A percentile compares a stretch with the other conserved stretches of the same genome.
phyloP scores from a whole-genome alignment of 192 early-diverging fungal genomes.

The Coemansia umbellata region DNA sequence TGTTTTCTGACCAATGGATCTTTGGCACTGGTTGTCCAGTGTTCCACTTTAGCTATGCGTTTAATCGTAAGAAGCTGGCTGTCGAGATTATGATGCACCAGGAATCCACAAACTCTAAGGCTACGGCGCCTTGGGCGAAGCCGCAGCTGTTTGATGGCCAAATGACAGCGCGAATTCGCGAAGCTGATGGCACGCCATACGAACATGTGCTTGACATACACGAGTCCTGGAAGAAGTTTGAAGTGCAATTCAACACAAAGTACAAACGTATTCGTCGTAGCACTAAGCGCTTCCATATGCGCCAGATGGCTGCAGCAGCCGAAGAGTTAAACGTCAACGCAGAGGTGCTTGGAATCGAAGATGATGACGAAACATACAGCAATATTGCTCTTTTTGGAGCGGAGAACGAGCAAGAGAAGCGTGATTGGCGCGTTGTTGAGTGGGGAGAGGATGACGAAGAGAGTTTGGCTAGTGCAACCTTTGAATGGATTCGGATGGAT shows the following conservation, averaged over 20 bases:
- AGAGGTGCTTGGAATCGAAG: conserved; percentile 40
- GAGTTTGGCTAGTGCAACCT: conserved; percentile 56
- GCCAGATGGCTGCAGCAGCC: conserved; percentile 65
- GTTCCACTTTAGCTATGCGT: conserved; percentile 75
- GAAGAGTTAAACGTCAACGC: conserved; percentile 54
- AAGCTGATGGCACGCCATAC: conserved; percentile 79
- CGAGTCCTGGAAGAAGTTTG: conserved; percentile 67
- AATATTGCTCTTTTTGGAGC: conserved; percentile 52
- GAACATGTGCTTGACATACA: conserved; percentile 82
- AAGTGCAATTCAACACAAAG: conserved; percentile 95
- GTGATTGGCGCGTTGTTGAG: conserved; percentile 70
- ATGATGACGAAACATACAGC: conserved; percentile 42
- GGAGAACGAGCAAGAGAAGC: conserved; percentile 59
- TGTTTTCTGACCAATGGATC: conserved; percentile 93
- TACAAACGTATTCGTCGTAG: conserved; percentile 93
- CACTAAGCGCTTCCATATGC: conserved; percentile 67
- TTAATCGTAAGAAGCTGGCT: conserved; percentile 95
- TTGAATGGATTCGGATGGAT: conserved; percentile 97
- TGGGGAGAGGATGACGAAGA: conserved; percentile 80
- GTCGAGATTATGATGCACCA: conserved; percentile 86
- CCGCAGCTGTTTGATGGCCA: conserved; percentile 56
- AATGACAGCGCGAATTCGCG: conserved; percentile 71
- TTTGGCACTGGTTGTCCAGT: conserved; percentile 87
- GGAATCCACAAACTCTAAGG: conserved; percentile 57
- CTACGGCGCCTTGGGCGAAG: conserved; percentile 43